Evolutionary conservation across 208 protist species (phyloP), one percentile per base, ranked within the genome.

Genomic region (Acanthamoeba royreba): DNA sequence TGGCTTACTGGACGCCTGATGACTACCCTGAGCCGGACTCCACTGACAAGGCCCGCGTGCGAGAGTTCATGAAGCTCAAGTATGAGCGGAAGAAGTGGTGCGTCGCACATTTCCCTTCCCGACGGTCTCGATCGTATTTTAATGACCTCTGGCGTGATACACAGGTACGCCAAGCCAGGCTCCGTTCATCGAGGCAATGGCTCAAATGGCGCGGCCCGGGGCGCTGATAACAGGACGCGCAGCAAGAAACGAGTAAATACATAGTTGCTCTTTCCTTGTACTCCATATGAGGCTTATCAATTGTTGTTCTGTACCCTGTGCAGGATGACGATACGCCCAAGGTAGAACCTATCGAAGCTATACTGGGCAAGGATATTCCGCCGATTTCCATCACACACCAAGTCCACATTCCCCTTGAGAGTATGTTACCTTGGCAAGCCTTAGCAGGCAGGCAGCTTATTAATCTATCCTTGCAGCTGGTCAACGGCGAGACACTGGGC

Each of bases 41-140:
- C 22, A 55, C 77, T 31, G 69, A 96, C 38, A 45, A 25, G 40
- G 25, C 40, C n/a, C 61, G 87, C 35, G 95, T 96, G 46, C 92
- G 91, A 74, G 63, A 94, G 49, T 96, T 96, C 35, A 96, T 96
- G 17, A 95, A 96, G 40, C 90, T 96, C 38, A 96, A 96, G 69
- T 96, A 96, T 42, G 72, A 72, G 43, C 72, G 66, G 74, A 96
- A 95, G 45, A 52, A 81, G 93, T 96, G 94, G 94, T 79, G 28
- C 87, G 46, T 33, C 4, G 3, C 19, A 4, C 17, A 9, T 40
- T 38, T 8, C 58, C 19, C 25, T 31, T 69, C 58, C 25, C 58
- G 19, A 9, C 13, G n/a, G n/a, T n/a, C n/a, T n/a, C n/a, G n/a
- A n/a, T n/a, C n/a, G n/a, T n/a, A n/a, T n/a, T n/a, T n/a, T n/a